Conservation (phyloP, 345 rosid genomes). For the Tarenaya hassleriana region DNA sequence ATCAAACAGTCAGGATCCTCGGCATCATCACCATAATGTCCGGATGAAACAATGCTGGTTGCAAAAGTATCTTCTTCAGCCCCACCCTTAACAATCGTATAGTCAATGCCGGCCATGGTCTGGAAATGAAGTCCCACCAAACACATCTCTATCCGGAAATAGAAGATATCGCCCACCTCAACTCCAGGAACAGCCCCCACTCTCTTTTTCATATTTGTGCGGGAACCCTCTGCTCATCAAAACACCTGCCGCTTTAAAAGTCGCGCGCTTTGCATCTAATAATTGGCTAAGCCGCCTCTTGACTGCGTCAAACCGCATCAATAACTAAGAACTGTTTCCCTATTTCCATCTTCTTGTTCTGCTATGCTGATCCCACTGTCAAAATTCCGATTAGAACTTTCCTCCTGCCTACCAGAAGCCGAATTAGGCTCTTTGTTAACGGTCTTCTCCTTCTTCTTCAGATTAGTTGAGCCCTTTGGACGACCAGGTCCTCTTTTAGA, state of each 20-base stretch:
- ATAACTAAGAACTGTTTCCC: constrained; percentile 30
- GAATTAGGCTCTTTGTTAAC: neutral
- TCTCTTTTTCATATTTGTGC: constrained; percentile 47
- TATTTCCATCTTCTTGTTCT: constrained; percentile 36
- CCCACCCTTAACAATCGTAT: constrained; percentile 24
- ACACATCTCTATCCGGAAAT: constrained; percentile 49
- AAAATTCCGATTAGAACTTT: neutral
- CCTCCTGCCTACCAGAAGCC: neutral
- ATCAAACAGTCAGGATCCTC: constrained; percentile 41
- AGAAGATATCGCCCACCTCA: constrained; percentile 59
- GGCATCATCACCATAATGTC: constrained; percentile 44
- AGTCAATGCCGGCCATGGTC: constrained; percentile 53
- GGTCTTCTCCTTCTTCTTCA: neutral
- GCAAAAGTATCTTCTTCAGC: constrained; percentile 27
- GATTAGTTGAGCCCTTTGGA: constrained; percentile 5
- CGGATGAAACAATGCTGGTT: constrained; percentile 55
- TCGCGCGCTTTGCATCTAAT: constrained; percentile 25
- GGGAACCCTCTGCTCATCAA: constrained; percentile 39
- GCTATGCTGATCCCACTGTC: constrained; percentile 19
- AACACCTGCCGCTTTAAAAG: constrained; percentile 23
- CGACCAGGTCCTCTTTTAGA: constrained; percentile 14
- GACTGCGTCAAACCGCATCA: constrained; percentile 38
- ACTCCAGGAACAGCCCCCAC: constrained; percentile 53
- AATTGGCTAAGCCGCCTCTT: constrained; percentile 43
- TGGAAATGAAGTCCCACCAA: constrained; percentile 49